Percentiles rank a stretch among this genome's conserved stretches.
Conservation (phyloP, 768 basidiomycete species). For the Xanthoconium stramineum region DNA sequence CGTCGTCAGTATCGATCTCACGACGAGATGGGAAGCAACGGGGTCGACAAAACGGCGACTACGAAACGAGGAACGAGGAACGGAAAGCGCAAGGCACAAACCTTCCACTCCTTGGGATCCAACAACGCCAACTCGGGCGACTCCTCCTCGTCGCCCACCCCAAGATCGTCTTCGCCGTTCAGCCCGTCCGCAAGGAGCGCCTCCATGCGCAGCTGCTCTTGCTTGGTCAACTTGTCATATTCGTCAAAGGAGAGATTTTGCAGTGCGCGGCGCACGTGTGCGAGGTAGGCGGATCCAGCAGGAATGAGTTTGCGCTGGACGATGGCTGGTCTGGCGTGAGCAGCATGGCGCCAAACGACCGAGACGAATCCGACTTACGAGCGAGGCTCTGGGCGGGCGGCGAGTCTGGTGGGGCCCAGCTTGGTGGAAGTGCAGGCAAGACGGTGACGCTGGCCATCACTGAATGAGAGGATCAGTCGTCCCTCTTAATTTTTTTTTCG, state of each 20-base stretch:
- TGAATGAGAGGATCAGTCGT: neutral
- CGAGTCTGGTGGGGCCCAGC: constrained; percentile 19
- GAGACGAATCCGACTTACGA: constrained; percentile 18
- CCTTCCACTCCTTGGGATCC: constrained; percentile 99
- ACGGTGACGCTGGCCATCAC: constrained; percentile 26
- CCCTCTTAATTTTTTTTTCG: neutral
- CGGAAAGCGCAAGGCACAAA: constrained; percentile 30
- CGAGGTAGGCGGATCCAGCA: constrained; percentile 84
- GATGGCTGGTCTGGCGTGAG: constrained; percentile 21
- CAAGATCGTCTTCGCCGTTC: constrained; percentile 76
- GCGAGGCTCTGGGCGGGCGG: constrained; percentile 20
- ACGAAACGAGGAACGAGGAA: too few species aligned
- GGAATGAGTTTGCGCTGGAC: constrained; percentile 63
- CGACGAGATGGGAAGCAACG: neutral
- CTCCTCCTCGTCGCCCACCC: constrained; percentile 91
- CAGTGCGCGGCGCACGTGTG: constrained; percentile 71
- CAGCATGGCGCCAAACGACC: neutral
- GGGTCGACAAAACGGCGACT: neutral
- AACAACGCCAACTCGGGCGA: constrained; percentile 58
- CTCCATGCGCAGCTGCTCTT: constrained; percentile 49
- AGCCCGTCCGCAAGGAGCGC: constrained; percentile 46
- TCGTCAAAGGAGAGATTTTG: constrained; percentile 80
- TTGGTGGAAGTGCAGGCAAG: constrained; percentile 25
- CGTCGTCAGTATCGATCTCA: constrained; percentile 7
- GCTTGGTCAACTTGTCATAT: constrained; percentile 66